Evolutionary conservation across 805 yeast genomes (phyloP), one percentile per base, ranked within the genome.

Genomic region (Torulaspora quercuum): DNA sequence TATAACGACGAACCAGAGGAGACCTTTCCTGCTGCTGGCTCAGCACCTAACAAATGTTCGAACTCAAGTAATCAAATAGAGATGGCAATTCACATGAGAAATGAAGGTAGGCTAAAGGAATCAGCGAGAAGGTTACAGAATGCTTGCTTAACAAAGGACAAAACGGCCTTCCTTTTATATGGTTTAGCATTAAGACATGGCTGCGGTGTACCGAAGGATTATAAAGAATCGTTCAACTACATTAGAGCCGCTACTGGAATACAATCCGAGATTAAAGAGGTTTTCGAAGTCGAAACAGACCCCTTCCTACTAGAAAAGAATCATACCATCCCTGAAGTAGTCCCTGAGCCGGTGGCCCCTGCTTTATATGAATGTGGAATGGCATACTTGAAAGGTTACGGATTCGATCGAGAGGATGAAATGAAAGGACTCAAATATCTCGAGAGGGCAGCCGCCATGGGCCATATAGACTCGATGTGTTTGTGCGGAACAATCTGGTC

Each of bases 401-500:
- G 86, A 7, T 42, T 46, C 9, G 46, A 42, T 2, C 29, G 29
- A 1, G 45, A 70, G 41, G 78, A 80, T 48, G 84, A 79, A 49
- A 41, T 46, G 6, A 68, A 67, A 46, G 90, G 84, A 0, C 62
- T 82, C 18, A 67, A 67, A 42, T 74, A 75, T 45, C 61, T 81
- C 31, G 82, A 81, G 41, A 70, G 74, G 49, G 77, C 87, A 2
- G 90, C 79, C 0, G 65, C 78, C 6, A 58, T 79, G 54, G 92
- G 90, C 2, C 76, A 77, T 48, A 67, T 73, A 1, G 82, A 80
- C 41, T 80, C 88, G 0, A 75, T 82, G 78, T 65, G 76, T 16
- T 76, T 78, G 41, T 75, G 85, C 25, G 94, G 90, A 1, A 63
- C 65, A 11, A 59, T 82, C n/a, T 83, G 85, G 80, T 65, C 76